These are phyloP conservation scores for Fusarium sp. DNA, from an alignment of 2,329 filamentous ascomycete genomes.

Conservation along the genomic window DNA sequence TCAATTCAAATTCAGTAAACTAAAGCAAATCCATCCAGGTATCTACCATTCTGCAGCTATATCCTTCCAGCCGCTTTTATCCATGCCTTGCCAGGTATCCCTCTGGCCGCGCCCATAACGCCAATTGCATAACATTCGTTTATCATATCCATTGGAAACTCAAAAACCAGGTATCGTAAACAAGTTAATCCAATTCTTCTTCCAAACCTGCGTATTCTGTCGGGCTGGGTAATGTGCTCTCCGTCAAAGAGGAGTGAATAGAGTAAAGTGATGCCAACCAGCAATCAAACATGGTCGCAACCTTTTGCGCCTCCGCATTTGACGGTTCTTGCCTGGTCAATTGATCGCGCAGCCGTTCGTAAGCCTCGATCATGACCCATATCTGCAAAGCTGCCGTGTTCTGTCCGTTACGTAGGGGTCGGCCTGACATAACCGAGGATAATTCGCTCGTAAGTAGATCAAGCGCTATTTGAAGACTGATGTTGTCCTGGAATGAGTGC, in stretches of 20 bases:
- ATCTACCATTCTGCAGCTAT: conserved; percentile 30
- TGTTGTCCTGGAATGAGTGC: conserved; percentile 48
- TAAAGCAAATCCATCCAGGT: conserved; percentile 24
- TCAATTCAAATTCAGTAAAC: conserved; percentile 4
- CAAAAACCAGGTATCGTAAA: conserved; percentile 11
- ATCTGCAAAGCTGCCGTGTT: conserved; percentile 63
- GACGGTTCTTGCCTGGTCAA: conserved; percentile 52
- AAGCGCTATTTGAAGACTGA: conserved; percentile 63
- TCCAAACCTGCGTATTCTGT: conserved; percentile 49
- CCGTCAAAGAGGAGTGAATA: conserved; percentile 55
- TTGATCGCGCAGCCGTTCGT: conserved; percentile 64
- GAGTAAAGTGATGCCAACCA: conserved; percentile 64
- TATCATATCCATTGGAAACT: conserved; percentile 5
- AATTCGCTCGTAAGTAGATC: conserved; percentile 64
- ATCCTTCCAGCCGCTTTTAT: conserved; percentile 27
- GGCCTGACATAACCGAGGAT: conserved; percentile 54
- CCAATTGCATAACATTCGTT: conserved; percentile 26
- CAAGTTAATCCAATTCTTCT: conserved; percentile 41
- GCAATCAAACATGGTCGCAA: conserved; percentile 58
- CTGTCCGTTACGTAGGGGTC: conserved; percentile 38
- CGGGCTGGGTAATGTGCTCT: conserved; percentile 41
- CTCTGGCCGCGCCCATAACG: conserved; percentile 34
- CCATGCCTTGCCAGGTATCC: conserved; percentile 22
- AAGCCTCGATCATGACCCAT: conserved; percentile 70
- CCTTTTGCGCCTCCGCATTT: conserved; percentile 49